A percentile compares a stretch with the other conserved stretches of the same genome.
Evolutionary conservation across 2,329 filamentous ascomycete species (phyloP).

Genomic region (Calonectria pseudoturangicola): DNA sequence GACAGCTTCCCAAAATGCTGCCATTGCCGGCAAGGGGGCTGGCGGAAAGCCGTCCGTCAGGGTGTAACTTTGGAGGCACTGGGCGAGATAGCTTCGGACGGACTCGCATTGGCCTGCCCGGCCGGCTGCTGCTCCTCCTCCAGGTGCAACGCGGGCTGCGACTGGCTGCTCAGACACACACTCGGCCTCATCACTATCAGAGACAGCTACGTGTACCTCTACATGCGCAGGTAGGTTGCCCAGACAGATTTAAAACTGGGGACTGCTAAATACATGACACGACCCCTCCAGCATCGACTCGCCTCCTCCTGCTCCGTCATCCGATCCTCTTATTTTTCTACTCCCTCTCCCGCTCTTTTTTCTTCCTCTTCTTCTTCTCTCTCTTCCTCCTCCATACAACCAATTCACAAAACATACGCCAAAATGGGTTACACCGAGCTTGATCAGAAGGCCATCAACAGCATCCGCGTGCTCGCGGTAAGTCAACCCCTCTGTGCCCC

Average conservation of each 20-base stretch:
- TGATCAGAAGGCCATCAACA: constrained; percentile 96
- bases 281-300: constrained; percentile 58
- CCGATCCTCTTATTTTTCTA: constrained; percentile 51
- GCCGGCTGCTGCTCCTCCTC: constrained; percentile 15
- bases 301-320: constrained; percentile 54
- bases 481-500: constrained; percentile 64
- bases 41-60: constrained; percentile 27
- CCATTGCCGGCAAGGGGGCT: constrained; percentile 16
- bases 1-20: constrained; percentile 29
- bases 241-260: constrained; percentile 54
- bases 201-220: constrained; percentile 23
- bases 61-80: constrained; percentile 15
- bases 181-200: constrained; percentile 25
- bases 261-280: constrained; percentile 57
- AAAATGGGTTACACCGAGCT: constrained; percentile 92
- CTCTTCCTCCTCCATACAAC: constrained; percentile 53
- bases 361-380: constrained; percentile 46
- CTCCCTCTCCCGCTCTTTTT: constrained; percentile 35
- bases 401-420: constrained; percentile 60
- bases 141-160: constrained; percentile 21
- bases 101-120: constrained; percentile 12
- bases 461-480: constrained; percentile 97
- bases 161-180: constrained; percentile 29
- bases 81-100: constrained; percentile 12
- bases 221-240: constrained; percentile 35